Base-by-base conservation (phyloP, 345 rosid species). In the Eucalyptus tenuipes region DNA sequence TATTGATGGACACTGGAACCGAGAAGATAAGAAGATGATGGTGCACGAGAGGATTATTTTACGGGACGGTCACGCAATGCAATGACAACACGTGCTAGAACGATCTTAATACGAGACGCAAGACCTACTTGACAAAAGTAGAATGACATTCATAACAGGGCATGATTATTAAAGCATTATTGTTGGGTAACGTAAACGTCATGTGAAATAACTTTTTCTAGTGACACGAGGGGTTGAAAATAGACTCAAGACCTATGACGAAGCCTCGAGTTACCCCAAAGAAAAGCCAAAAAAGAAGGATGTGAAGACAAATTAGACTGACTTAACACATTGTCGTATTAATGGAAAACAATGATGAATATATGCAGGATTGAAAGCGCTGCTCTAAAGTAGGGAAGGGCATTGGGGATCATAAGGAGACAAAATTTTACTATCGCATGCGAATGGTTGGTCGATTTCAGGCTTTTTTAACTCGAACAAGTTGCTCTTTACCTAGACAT, bases 111-210 rank as follows among this genome's bases (percentile, higher is more conserved):
- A 17, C 2, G 25, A 33, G 44, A 33, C 3, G 45, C 25, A 3
- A 6, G 44, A 18, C 20, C 0, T 22, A 71, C 7, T 6, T 8
- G 4, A 8, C 4, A 66, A 31, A 68, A 33, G 4, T 18, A 10
- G 2, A 40, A 6, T 71, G 20, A 18, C 27, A 75, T 75, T 75
- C 14, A 3, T 10, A 5, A 20, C 5, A 5, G 4, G 42, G 6
- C 20, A 16, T 8, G 22, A 1, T 11, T 2, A 68, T 31, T 31
- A 68, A 55, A 24, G 13, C 29, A 24, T 55, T 4, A 24, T 25
- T 4, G 2, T 20, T 1, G 7, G 3, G 3, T 18, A 75, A 18
- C 2, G 0, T 59, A 12, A 27, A 0, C 1, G 0, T 3, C 14
- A 10, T 3, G 14, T 1, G 5, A 75, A 37, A 37, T 9, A 10